Percentiles rank a stretch among this genome's conserved stretches.
phyloP scores from a whole-genome alignment of 768 basidiomycete species.

The Steccherinum ochraceum region DNA sequence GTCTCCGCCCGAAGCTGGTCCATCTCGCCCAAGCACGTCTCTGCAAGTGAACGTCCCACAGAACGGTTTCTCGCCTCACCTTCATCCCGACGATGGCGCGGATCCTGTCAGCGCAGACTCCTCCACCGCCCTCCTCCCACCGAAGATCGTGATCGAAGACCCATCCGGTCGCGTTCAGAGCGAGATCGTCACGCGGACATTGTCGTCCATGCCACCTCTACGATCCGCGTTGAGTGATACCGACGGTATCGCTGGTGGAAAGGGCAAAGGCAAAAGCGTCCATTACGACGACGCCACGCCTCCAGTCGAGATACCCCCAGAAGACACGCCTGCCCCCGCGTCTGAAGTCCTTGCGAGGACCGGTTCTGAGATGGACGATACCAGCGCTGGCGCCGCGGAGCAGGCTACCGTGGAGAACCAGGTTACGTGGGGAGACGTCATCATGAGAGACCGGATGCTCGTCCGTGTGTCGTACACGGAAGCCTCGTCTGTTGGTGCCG shows the following conservation, averaged over 20 bases:
- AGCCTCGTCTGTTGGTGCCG: slow-evolving; percentile 36
- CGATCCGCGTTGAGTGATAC: not conserved
- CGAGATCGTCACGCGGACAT: not conserved
- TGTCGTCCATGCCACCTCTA: not conserved
- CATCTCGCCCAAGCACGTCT: not conserved
- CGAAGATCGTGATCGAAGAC: not conserved
- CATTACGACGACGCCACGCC: slow-evolving; percentile 14
- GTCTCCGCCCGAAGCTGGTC: too few species aligned
- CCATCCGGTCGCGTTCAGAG: not conserved
- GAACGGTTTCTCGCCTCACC: not conserved
- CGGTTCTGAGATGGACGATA: slow-evolving; percentile 47
- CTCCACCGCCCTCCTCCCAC: slow-evolving; percentile 5
- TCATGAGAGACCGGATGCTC: slow-evolving; percentile 90
- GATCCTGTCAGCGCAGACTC: slow-evolving; percentile 7
- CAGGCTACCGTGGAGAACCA: slow-evolving; percentile 10
- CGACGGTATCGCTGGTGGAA: slow-evolving; percentile 4
- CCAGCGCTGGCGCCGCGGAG: slow-evolving; percentile 56
- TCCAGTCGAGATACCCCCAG: slow-evolving; percentile 14
- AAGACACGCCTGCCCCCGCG: slow-evolving; percentile 45
- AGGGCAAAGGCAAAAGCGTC: slow-evolving; percentile 20
- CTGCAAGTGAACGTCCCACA: not conserved
- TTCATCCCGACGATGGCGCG: not conserved
- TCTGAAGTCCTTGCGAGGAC: slow-evolving; percentile 60
- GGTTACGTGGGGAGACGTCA: slow-evolving; percentile 41
- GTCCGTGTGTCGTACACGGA: slow-evolving; percentile 67